Conservation (phyloP, 306 rosid genomes). For the Canavalia ensiformis region DNA sequence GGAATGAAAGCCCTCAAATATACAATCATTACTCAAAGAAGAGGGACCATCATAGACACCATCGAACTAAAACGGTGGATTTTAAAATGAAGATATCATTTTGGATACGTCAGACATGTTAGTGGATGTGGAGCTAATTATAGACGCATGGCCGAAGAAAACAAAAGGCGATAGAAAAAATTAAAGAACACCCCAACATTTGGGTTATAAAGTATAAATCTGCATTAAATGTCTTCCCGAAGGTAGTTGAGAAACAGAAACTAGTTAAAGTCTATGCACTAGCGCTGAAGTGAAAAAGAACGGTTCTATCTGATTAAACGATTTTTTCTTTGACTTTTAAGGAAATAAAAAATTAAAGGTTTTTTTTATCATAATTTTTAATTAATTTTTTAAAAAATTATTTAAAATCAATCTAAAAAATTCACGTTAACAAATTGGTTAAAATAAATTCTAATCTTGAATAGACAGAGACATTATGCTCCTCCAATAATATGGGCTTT, state of each 20-base stretch:
- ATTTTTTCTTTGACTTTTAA: too few relatives aligned
- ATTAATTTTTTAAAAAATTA: neutral
- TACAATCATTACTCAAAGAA: constrained; percentile 40
- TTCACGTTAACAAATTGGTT: neutral
- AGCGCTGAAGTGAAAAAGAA: neutral
- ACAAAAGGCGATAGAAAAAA: neutral
- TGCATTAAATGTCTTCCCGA: constrained; percentile 23
- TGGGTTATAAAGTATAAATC: neutral
- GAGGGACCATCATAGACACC: constrained; percentile 36
- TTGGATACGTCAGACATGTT: constrained; percentile 37
- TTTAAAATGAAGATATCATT: constrained; percentile 43
- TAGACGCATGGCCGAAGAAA: constrained; percentile 26
- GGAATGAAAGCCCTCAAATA: constrained; percentile 13
- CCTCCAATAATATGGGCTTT: constrained; percentile 50
- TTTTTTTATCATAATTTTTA: neutral
- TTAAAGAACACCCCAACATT: neutral
- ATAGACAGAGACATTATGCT: constrained; percentile 18
- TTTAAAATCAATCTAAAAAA: neutral
- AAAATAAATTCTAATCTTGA: neutral
- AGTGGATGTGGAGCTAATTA: constrained; percentile 50
- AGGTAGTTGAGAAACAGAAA: constrained; percentile 29
- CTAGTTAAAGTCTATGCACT: neutral
- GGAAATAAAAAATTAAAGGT: too few relatives aligned
- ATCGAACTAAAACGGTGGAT: constrained; percentile 45
- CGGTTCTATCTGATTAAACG: too few relatives aligned